Base-by-base conservation (phyloP, 352 stramenopile genomes). In the Globisporangium takayamanum region DNA sequence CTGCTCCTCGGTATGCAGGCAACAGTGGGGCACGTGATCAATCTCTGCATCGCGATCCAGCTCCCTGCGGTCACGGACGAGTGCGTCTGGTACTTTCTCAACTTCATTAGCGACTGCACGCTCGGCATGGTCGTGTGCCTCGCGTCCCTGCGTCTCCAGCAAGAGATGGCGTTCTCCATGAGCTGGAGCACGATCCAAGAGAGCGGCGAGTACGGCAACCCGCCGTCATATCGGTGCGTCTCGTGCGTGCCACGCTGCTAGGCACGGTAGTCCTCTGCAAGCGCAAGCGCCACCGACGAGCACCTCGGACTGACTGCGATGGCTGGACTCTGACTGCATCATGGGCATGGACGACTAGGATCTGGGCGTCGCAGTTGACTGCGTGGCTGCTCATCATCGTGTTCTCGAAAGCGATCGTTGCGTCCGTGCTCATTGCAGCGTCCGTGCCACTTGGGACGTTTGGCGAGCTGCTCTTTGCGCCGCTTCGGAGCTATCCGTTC, bases 21-120 rank as follows among this genome's bases (percentile, higher is more conserved):
- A 28, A 73, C 72, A 4, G 66, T 83, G 20, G 73, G 76, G 25
- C 81, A 93, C 56, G 72, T 89, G 33, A 86, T 89, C 56, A 90
- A 93, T 56, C 67, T 92, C 22, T 63, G 76, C 41, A 80, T 88
- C 37, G 72, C 84, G 12, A 77, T 88, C 44, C 69, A 85, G 58
- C 72, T 92, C 55, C 81, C 81, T n/a, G 72, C 79, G 20, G 79
- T 91, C 53, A 86, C 83, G 18, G 81, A 93, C 64, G 80, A 93
- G 59, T 93, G 83, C 66, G 79, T 87, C 11, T 93, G 83, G 83
- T 93, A 93, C 61, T 93, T 93, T 60, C 67, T 91, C 59, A 93
- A 93, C 63, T 91, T 89, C 36, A 69, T 91, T 53, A 79, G 74
- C 52, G 83, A 93, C 62, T 89, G 78, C 56, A 89, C 81, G 39